These are phyloP conservation scores for Rhodotorula babjevae DNA, from an alignment of 768 basidiomycete genomes.

Conservation along the genomic window DNA sequence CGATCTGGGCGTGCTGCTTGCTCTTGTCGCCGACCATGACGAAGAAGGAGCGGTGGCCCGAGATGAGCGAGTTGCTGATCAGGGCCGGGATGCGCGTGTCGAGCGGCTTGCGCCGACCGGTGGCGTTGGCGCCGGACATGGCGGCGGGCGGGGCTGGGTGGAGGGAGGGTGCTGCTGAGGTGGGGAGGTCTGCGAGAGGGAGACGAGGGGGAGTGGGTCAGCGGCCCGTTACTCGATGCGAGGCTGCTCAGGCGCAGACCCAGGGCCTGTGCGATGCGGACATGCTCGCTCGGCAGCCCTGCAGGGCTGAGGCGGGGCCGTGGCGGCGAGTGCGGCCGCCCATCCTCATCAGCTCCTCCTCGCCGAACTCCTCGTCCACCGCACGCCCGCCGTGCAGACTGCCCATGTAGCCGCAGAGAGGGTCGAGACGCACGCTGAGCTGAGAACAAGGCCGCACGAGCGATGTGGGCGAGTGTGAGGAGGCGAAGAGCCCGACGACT, in stretches of 20 bases:
- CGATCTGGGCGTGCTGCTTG: slow-evolving; percentile 84
- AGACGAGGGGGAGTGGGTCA: background rate
- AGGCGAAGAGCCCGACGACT: background rate
- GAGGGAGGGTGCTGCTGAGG: background rate
- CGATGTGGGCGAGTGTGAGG: background rate
- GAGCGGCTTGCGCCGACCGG: slow-evolving; percentile 24
- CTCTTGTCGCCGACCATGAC: slow-evolving; percentile 92
- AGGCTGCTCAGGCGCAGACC: background rate
- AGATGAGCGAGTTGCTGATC: slow-evolving; percentile 28
- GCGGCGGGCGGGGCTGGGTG: too few relatives aligned
- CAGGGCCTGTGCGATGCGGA: too few relatives aligned
- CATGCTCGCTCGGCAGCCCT: too few relatives aligned
- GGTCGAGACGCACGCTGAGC: background rate
- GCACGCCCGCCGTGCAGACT: too few relatives aligned
- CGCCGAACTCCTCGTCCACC: too few relatives aligned
- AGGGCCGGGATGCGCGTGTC: slow-evolving; percentile 36
- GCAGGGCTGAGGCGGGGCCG: too few relatives aligned
- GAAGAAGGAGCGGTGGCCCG: slow-evolving; percentile 77
- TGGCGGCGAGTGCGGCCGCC: too few relatives aligned
- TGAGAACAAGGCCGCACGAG: background rate
- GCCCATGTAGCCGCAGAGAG: background rate
- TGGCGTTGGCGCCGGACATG: slow-evolving; percentile 28
- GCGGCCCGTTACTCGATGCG: background rate
- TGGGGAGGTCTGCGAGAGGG: background rate
- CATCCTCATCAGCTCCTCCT: background rate